Conservation (phyloP, 1,284 basidiomycete genomes). For the Austroboletus olivaceoglutinosus region DNA sequence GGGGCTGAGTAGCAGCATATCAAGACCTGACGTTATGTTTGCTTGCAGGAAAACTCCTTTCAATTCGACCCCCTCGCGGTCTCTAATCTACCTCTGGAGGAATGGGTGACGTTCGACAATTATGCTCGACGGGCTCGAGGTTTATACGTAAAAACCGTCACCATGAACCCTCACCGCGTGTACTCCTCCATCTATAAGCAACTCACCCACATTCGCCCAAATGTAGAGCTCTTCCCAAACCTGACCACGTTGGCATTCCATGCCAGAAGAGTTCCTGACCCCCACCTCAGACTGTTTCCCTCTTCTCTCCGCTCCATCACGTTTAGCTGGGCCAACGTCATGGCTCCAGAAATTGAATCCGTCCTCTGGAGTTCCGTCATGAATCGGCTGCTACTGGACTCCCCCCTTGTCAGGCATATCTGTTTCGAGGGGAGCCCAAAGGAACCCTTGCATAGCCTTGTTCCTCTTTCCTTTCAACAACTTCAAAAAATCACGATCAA, state of each 20-base stretch:
- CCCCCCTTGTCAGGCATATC: slow-evolving; percentile 18
- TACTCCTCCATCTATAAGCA: slow-evolving; percentile 33
- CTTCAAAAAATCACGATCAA: slow-evolving; percentile 26
- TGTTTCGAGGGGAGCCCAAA: slow-evolving; percentile 29
- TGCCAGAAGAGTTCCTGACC: too few species aligned
- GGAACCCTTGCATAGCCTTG: slow-evolving; percentile 15
- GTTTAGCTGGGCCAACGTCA: too few species aligned
- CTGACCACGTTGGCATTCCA: slow-evolving; percentile 6
- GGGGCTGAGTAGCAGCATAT: background rate
- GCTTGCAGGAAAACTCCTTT: slow-evolving; percentile 21
- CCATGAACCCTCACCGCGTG: slow-evolving; percentile 27
- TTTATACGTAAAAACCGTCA: slow-evolving; percentile 19
- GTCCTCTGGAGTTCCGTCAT: slow-evolving; percentile 24
- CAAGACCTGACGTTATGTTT: slow-evolving; percentile 5
- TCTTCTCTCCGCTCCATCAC: too few species aligned
- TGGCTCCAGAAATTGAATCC: too few species aligned
- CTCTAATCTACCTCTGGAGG: too few species aligned
- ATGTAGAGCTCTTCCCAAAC: slow-evolving; percentile 31
- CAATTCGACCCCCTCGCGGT: slow-evolving; percentile 9
- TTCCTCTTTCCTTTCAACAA: slow-evolving; percentile 23
- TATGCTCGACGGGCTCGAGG: too few species aligned
- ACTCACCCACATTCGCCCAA: slow-evolving; percentile 23
- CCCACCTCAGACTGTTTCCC: too few species aligned
- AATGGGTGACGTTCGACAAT: too few species aligned
- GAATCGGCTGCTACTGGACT: slow-evolving; percentile 18